Percentiles rank a stretch among this genome's conserved stretches.
phyloP scores from a whole-genome alignment of 345 rosid genomes.

The Rhodomyrtus tomentosa region DNA sequence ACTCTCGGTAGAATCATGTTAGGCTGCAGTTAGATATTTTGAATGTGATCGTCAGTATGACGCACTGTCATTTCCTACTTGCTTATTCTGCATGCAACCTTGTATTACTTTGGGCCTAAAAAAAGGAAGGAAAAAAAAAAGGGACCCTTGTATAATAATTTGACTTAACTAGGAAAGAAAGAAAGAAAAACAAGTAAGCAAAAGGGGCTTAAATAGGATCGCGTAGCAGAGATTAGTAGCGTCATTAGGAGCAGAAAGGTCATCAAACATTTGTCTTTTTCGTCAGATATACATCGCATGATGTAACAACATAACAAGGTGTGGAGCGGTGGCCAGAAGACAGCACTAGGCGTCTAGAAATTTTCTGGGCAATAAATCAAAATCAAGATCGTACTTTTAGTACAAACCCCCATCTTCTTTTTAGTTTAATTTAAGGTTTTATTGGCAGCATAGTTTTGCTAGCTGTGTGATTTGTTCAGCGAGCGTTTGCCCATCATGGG shows the following conservation, averaged over 20 bases:
- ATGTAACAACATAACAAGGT: not conserved
- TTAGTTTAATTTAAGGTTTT: not conserved
- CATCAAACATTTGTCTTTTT: not conserved
- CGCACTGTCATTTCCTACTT: not conserved
- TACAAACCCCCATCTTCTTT: not conserved
- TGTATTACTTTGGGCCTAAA: not conserved
- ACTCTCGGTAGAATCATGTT: not conserved
- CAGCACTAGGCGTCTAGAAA: not conserved
- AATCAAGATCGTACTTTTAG: not conserved
- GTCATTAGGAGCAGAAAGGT: not conserved
- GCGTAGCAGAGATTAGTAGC: not conserved
- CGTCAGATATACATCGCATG: not conserved
- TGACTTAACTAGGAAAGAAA: too few species aligned
- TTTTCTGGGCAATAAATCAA: not conserved
- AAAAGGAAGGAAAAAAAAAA: not conserved
- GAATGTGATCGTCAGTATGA: not conserved
- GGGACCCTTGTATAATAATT: not conserved
- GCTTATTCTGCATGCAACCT: not conserved
- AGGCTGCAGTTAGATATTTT: not conserved
- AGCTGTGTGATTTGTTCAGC: not conserved
- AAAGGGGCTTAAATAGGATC: not conserved
- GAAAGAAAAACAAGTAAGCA: not conserved
- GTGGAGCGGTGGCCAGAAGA: not conserved
- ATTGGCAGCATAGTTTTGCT: not conserved
- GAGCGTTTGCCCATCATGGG: not conserved